Evolutionary conservation across 2,329 filamentous ascomycete species (phyloP), one percentile per base, ranked within the genome.

Genomic region (Graphilbum fragrans): DNA sequence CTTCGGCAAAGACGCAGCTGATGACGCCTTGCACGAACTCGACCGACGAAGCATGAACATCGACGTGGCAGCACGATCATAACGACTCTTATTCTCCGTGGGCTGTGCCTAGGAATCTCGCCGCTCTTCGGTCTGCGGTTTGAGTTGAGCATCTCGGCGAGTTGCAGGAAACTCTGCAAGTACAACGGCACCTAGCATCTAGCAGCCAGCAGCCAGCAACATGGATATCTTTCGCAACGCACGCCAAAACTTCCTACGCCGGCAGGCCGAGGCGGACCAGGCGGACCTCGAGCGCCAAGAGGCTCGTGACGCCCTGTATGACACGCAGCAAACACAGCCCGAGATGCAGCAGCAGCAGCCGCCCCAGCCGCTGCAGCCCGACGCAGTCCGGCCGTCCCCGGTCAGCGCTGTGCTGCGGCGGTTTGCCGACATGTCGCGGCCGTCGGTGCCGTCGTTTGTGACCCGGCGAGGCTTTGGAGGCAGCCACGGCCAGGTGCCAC

Each of bases 371-470:
- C n/a, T n/a, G n/a, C n/a, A n/a, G n/a, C n/a, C n/a, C n/a, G n/a
- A n/a, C n/a, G n/a, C n/a, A n/a, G n/a, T n/a, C 4, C 34, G 25
- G 22, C 21, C 41, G 2, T 44, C 47, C 4, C 45, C 45, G 4
- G 33, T 43, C 3, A 23, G 39, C 29, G 23, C 17, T 25, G 52
- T 57, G 44, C 49, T 57, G 22, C 47, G 49, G 31, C 53, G 54
- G 12, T 53, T 56, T 29, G 42, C 43, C n/a, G 40, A 48, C 33
- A 38, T 52, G 23, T 48, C 48, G n/a, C 52, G 55, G 18, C 53
- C 55, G 3, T 40, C 52, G 19, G 49, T 58, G 29, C 55, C 54
- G 18, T 53, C 50, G 35, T 55, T 55, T 35, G 48, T 53, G n/a
- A 50, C 43, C 45, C 45, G 46, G 25, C 42, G 38, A n/a, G n/a